Percentiles rank a stretch among this genome's conserved stretches.
These are phyloP conservation scores for Claviceps sp. DNA, from an alignment of 2,329 filamentous ascomycete species.

Conservation along the genomic window DNA sequence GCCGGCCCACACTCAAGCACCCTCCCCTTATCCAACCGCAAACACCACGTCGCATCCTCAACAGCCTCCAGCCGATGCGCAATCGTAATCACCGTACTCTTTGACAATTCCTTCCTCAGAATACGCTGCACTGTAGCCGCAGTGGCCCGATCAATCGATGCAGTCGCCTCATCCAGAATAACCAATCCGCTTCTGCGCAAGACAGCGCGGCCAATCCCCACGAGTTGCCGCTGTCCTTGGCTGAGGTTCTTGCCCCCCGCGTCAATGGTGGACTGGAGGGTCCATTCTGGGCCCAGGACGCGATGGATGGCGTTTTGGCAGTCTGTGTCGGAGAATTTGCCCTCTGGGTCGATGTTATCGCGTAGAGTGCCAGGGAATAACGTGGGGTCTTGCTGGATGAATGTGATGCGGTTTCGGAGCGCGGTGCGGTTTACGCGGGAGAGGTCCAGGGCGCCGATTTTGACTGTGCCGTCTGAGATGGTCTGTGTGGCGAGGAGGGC, in stretches of 20 bases:
- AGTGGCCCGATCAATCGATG: constrained; percentile 47
- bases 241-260: constrained; percentile 48
- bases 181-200: constrained; percentile 47
- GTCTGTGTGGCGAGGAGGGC: constrained; percentile 43
- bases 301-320: constrained; percentile 40
- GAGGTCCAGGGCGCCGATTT: constrained; percentile 41
- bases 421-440: constrained; percentile 38
- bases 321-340: constrained; percentile 39
- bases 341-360: constrained; percentile 56
- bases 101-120: constrained; percentile 37
- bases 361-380: constrained; percentile 45
- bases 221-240: constrained; percentile 49
- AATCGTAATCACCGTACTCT: constrained; percentile 51
- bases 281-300: constrained; percentile 40
- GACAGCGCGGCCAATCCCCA: constrained; percentile 46
- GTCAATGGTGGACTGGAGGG: constrained; percentile 38
- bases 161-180: constrained; percentile 52
- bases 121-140: constrained; percentile 45
- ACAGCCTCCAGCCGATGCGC: constrained; percentile 54
- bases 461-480: constrained; percentile 35
- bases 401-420: constrained; percentile 44
- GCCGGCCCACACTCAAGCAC: constrained; percentile 36
- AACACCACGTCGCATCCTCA: constrained; percentile 40
- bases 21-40: constrained; percentile 37
- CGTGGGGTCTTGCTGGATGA: constrained; percentile 51